A percentile compares a stretch with the other conserved stretches of the same genome.
phyloP scores from a whole-genome alignment of 257 asterid species.

The Fraxinus pennsylvanica region DNA sequence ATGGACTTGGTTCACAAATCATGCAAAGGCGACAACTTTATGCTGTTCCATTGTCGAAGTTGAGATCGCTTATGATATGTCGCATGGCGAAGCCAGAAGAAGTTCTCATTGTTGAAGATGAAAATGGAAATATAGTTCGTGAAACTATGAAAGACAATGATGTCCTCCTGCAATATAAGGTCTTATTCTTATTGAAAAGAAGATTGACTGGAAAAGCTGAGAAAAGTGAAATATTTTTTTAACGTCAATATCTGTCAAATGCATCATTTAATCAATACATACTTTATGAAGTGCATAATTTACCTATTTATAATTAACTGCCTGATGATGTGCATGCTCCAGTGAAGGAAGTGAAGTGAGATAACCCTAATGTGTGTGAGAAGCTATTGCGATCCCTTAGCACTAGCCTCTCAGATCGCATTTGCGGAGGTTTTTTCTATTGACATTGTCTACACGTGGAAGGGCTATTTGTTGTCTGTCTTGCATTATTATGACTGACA shows the following conservation, averaged over 20 bases:
- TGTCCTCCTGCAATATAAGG: constrained; percentile 97
- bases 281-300: background rate
- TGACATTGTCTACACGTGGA: background rate
- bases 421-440: too few species aligned
- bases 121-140: constrained; percentile 98
- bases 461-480: background rate
- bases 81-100: constrained; percentile 99
- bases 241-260: background rate
- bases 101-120: constrained; percentile 95
- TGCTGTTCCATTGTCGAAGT: constrained; percentile 87
- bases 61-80: constrained; percentile 88
- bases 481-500: too few species aligned
- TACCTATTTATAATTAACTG: background rate
- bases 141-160: constrained; percentile 99
- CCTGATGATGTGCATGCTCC: background rate
- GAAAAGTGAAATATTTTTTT: background rate
- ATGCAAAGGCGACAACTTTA: constrained; percentile 85
- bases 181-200: constrained; percentile 11
- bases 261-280: too few species aligned
- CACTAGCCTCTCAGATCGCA: background rate
- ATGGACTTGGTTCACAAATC: constrained; percentile 52
- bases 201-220: background rate
- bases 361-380: background rate
- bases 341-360: background rate
- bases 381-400: background rate